Conservation (phyloP, 2,329 filamentous ascomycete genomes). For the Endocalyx cinctus region DNA sequence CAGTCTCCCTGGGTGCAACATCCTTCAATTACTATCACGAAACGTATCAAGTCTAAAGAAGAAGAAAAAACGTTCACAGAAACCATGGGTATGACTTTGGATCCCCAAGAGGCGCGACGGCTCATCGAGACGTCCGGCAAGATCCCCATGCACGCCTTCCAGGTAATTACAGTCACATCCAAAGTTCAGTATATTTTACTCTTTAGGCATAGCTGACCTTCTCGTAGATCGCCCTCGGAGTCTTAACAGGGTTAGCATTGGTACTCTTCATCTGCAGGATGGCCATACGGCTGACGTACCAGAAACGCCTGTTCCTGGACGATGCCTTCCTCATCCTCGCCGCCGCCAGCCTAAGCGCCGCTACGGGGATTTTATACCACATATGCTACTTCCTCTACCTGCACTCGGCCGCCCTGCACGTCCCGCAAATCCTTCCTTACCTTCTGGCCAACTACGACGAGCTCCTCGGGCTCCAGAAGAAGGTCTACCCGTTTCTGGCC, state of each 20-base stretch:
- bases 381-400: constrained; percentile 17
- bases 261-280: constrained; percentile 12
- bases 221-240: constrained; percentile 8
- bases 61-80: constrained; percentile 6
- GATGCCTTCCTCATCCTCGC: constrained; percentile 14
- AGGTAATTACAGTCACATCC: no score
- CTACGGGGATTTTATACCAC: constrained; percentile 16
- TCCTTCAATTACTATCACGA: no score
- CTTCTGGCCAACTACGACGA: constrained; percentile 4
- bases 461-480: constrained; percentile 12
- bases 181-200: no score
- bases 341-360: constrained; percentile 8
- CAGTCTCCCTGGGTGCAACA: no score
- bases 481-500: constrained; percentile 12
- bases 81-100: constrained; percentile 3
- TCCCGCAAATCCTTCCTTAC: constrained; percentile 6
- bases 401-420: constrained; percentile 11
- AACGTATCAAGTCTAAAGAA: no score
- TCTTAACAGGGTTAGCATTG: constrained; percentile 10
- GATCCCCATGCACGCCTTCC: constrained; percentile 11
- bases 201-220: no score
- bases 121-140: constrained; percentile 10
- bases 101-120: constrained; percentile 6
- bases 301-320: constrained; percentile 11
- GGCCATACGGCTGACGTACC: constrained; percentile 12